These are phyloP conservation scores for Acanthamoeba lenticulata DNA, from an alignment of 208 protist genomes.

Conservation along the genomic window DNA sequence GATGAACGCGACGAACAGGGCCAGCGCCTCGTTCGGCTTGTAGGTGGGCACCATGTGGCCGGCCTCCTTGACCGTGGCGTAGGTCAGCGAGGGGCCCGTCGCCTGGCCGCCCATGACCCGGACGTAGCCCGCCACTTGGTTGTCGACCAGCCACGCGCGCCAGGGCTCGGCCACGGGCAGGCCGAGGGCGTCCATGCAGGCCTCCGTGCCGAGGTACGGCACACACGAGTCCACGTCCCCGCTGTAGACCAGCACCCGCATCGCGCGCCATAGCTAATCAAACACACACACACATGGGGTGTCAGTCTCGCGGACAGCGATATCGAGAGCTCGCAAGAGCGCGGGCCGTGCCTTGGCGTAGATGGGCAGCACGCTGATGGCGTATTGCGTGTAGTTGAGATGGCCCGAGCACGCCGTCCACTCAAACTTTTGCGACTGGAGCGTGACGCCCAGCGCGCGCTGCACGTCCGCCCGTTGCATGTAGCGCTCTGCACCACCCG, in stretches of 20 bases:
- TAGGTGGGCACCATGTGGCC: conserved; percentile 71
- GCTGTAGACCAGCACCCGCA: conserved; percentile 60
- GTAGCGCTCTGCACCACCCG: neutral
- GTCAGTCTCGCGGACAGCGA: neutral
- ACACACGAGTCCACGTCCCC: conserved; percentile 74
- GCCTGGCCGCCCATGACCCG: neutral
- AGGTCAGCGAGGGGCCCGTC: conserved; percentile 41
- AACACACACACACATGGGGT: neutral
- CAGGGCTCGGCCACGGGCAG: conserved; percentile 2
- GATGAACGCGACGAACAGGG: conserved; percentile 18
- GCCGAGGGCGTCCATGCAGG: conserved; percentile 17
- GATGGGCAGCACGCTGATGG: conserved; percentile 58
- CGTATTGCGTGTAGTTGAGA: conserved; percentile 44
- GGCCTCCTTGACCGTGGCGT: conserved; percentile 69
- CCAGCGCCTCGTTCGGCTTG: conserved; percentile 44
- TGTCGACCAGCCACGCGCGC: conserved; percentile 8
- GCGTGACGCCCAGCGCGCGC: neutral
- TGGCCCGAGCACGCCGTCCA: neutral
- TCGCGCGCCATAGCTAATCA: neutral
- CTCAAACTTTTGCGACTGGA: conserved; percentile 11
- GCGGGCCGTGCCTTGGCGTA: neutral
- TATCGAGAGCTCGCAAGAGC: neutral
- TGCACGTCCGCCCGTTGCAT: conserved; percentile 49
- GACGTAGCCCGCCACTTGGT: conserved; percentile 66
- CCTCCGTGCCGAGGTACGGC: conserved; percentile 65